Base-by-base conservation (phyloP, 176 grass and related monocot genomes). In the Carex parvula region DNA sequence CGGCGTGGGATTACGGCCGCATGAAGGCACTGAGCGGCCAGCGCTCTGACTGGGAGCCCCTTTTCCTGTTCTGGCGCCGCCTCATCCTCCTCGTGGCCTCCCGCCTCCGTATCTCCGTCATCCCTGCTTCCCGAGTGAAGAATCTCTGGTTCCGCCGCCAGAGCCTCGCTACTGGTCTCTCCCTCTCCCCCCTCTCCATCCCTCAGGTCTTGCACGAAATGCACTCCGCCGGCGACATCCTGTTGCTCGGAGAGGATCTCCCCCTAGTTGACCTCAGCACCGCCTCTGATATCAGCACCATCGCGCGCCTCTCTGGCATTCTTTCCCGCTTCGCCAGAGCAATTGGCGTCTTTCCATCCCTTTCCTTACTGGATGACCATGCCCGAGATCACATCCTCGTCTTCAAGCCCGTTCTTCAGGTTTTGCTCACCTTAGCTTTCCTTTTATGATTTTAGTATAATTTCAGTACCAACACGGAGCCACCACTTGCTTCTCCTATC, bases 21-120 rank as follows among this genome's bases (percentile, higher is more conserved):
- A 46, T 82, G 37, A 82, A 82, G 20, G 80, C 80, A 14, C 61
- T 82, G 39, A 82, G 80, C 80, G 80, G 80, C 17, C 80, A 83
- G 39, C 57, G 80, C 39, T 21, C 80, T 12, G 80, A 83, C 24
- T 83, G 80, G 80, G 80, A 83, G 10, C 60, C 80, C 6, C 80
- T 64, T 13, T 83, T 54, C 16, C 80, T 83, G 42, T 83, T 83
- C 61, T 83, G 80, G 80, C 80, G 62, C 14, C 60, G 63, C 13
- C 41, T 83, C 20, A 68, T 83, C n/a, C 80, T 83, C 1, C 32
- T 65, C 6, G 42, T 83, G 18, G 57, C 59, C 26, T 29, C 41
- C 9, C 57, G 46, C 46, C 80, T 83, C 6, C 41, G 24, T 1
- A 68, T 83, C 62, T 83, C 80, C 11, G 17, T 83, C 41, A 50